A percentile compares a stretch with the other conserved stretches of the same genome.
These are phyloP conservation scores for Cystofilobasidium capitatum DNA, from an alignment of 768 basidiomycete species.

Conservation along the genomic window DNA sequence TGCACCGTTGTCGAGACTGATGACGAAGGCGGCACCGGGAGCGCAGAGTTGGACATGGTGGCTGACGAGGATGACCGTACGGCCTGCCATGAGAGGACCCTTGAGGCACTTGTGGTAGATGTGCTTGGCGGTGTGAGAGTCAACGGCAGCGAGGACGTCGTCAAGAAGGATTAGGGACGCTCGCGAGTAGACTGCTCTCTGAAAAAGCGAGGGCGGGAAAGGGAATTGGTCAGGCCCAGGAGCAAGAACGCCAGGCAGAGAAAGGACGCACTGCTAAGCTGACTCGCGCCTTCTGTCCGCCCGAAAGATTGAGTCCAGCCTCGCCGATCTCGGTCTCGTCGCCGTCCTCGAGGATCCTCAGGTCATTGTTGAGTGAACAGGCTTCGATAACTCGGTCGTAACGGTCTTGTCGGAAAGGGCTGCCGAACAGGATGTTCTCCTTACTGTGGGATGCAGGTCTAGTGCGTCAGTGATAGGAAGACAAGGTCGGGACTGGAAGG, in stretches of 20 bases:
- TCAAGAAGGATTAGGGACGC: conserved; percentile 74
- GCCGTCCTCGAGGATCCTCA: conserved; percentile 66
- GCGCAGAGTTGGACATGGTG: conserved; percentile 86
- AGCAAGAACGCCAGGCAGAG: not conserved
- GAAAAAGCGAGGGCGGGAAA: no score
- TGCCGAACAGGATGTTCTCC: conserved; percentile 68
- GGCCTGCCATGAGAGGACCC: conserved; percentile 64
- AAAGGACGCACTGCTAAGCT: not conserved
- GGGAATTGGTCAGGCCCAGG: not conserved
- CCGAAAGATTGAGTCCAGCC: conserved; percentile 41
- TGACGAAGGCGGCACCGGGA: conserved; percentile 68
- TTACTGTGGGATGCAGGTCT: conserved; percentile 31
- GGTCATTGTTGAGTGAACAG: conserved; percentile 62
- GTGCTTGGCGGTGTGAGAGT: conserved; percentile 74
- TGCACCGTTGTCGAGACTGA: conserved; percentile 51
- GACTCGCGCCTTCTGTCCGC: conserved; percentile 48
- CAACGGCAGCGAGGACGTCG: conserved; percentile 68
- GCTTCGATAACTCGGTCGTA: conserved; percentile 71
- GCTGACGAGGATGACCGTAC: conserved; percentile 82
- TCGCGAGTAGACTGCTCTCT: conserved; percentile 59
- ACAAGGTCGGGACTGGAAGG: no score
- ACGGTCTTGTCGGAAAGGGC: conserved; percentile 62
- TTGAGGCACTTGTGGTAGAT: conserved; percentile 68
- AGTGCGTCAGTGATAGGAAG: no score
- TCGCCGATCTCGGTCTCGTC: conserved; percentile 35